Evolutionary conservation across 139 green algal species (phyloP).

Genomic region (Yamagishiella unicocca): DNA sequence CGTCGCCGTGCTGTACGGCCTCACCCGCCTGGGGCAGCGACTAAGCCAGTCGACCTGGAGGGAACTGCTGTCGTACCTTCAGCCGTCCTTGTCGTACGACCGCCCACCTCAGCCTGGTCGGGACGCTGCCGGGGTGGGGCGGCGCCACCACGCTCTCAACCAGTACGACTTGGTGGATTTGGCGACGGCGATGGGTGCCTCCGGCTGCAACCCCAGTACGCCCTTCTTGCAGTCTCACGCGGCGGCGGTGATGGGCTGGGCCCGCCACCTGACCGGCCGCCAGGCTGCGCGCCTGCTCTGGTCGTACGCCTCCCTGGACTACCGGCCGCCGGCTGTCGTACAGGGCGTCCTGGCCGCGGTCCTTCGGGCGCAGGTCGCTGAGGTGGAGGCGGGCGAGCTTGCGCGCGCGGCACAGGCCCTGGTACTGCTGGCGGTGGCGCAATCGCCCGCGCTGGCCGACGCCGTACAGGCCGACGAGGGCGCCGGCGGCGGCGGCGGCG

Average conservation of each 20-base stretch:
- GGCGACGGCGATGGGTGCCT: background rate
- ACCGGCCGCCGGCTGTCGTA: background rate
- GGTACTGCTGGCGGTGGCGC: conserved; percentile 3
- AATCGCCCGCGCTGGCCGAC: background rate
- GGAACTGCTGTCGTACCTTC: conserved; percentile 20
- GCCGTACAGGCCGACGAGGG: background rate
- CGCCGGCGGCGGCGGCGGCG: background rate
- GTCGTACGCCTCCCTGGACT: conserved; percentile 35
- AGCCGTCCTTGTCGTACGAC: conserved; percentile 9
- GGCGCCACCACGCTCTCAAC: background rate
- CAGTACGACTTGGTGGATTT: conserved; percentile 42
- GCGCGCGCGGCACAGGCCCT: conserved; percentile 4
- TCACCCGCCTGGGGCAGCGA: conserved; percentile 19
- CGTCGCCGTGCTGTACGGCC: conserved; percentile 24
- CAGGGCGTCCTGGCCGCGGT: conserved; percentile 6
- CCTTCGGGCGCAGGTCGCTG: background rate
- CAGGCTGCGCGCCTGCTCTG: conserved; percentile 40
- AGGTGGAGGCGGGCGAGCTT: background rate
- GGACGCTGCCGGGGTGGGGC: no score
- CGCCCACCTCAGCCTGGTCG: background rate
- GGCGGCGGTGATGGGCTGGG: conserved; percentile 9
- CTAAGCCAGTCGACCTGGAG: conserved; percentile 25
- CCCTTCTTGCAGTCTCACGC: conserved; percentile 10
- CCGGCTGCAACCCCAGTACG: conserved; percentile 40
- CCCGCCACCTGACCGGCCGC: conserved; percentile 8